Evolutionary conservation across 352 stramenopile species (phyloP).

Genomic region (Phytophthora macrochlamydospora): DNA sequence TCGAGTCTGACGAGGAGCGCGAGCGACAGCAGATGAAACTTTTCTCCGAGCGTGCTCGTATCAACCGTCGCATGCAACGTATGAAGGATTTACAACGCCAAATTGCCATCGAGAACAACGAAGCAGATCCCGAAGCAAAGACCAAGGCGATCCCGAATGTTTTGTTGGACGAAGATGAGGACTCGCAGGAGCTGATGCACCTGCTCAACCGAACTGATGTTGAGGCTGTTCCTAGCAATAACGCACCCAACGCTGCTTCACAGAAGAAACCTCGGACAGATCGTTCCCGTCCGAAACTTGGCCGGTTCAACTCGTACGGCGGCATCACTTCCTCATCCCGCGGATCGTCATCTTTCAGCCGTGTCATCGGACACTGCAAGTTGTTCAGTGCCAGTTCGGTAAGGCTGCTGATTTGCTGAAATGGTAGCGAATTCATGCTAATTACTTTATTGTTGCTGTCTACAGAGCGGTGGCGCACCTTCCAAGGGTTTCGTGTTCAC

Average conservation of each 20-base stretch:
- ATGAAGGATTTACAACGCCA: slow-evolving; percentile 84
- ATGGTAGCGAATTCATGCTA: slow-evolving; percentile 1
- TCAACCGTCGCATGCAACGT: slow-evolving; percentile 87
- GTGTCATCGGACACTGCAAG: slow-evolving; percentile 72
- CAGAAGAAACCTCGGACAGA: slow-evolving; percentile 16
- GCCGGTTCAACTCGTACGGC: slow-evolving; percentile 61
- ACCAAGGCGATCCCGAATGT: slow-evolving; percentile 51
- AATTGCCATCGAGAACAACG: slow-evolving; percentile 51
- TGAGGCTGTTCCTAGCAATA: slow-evolving; percentile 16
- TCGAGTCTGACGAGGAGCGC: slow-evolving; percentile 79
- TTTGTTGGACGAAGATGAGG: slow-evolving; percentile 79
- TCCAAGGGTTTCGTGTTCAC: slow-evolving; percentile 87
- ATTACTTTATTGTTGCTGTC: slow-evolving; percentile 7
- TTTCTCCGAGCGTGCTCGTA: slow-evolving; percentile 78
- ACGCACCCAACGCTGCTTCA: background rate
- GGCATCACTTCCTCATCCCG: slow-evolving; percentile 45
- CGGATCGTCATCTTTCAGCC: slow-evolving; percentile 70
- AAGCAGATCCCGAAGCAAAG: slow-evolving; percentile 29
- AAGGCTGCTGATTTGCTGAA: slow-evolving; percentile 11
- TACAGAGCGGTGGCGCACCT: slow-evolving; percentile 18
- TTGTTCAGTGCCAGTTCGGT: slow-evolving; percentile 73
- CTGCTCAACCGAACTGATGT: slow-evolving; percentile 68
- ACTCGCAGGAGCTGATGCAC: slow-evolving; percentile 74
- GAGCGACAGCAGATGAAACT: slow-evolving; percentile 88
- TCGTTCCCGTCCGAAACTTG: slow-evolving; percentile 37